Conservation (phyloP, 768 basidiomycete species). For the Harrya chromipes region DNA sequence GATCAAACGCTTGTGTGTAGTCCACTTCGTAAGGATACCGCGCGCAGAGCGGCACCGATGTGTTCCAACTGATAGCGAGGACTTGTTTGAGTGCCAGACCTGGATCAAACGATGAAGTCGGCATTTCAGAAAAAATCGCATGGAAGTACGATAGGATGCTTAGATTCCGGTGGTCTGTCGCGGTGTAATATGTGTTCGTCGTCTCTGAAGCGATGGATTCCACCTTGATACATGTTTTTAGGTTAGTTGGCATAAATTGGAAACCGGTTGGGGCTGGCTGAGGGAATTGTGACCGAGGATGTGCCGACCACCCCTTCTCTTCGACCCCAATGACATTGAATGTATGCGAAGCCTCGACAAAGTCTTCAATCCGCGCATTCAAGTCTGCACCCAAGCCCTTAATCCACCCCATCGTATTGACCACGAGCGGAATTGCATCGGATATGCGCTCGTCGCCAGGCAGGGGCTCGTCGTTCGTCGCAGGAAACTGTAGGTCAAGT, state of each 20-base stretch:
- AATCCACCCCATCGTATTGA: conserved; percentile 98
- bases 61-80: conserved; percentile 59
- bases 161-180: conserved; percentile 67
- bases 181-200: conserved; percentile 31
- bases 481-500: conserved; percentile 59
- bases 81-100: conserved; percentile 28
- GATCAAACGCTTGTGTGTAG: conserved; percentile 52
- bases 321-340: conserved; percentile 24
- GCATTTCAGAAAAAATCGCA: conserved; percentile 37
- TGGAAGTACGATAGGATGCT: conserved; percentile 80
- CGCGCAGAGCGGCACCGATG: conserved; percentile 63
- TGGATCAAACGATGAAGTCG: conserved; percentile 3
- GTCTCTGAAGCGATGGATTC: conserved; percentile 44
- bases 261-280: background rate
- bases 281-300: conserved; percentile 6
- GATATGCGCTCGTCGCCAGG: conserved; percentile 39
- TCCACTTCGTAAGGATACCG: conserved; percentile 72
- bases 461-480: conserved; percentile 27
- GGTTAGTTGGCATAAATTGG: background rate
- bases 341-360: conserved; percentile 48
- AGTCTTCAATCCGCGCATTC: conserved; percentile 62
- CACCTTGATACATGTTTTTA: conserved; percentile 17
- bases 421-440: conserved; percentile 73
- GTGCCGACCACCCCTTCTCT: conserved; percentile 20
- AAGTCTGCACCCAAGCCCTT: conserved; percentile 91